Evolutionary conservation across 2,329 filamentous ascomycete species (phyloP), one percentile per base, ranked within the genome.

Genomic region (Pleurostoma richardsiae): DNA sequence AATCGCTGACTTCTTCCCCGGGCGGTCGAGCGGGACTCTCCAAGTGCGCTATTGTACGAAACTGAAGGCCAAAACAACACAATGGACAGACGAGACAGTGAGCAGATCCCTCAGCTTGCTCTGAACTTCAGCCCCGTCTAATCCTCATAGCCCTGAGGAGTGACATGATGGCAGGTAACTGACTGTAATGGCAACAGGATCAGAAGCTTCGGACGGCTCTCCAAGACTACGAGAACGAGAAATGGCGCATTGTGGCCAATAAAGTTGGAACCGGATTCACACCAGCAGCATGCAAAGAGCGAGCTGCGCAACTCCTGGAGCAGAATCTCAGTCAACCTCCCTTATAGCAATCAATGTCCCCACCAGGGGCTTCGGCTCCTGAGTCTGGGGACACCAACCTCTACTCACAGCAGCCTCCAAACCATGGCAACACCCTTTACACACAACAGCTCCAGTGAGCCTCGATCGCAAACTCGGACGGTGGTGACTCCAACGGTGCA

Each of bases 1-100:
- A 73, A 96, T 96, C 60, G 89, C 90, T 47, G 91, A 96, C 61
- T 96, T 96, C 69, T 96, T 96, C 57, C 91, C 91, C 1, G 91
- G 90, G 2, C 78, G 91, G 48, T 94, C 88, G 49, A 95, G 88
- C 41, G 91, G 91, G 19, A 96, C 91, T 30, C 70, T 96, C 51
- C 91, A 96, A 66, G 91, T 96, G 46, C 85, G 91, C 33, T 96
- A 96, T 65, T 96, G 91, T 64, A 96, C 90, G 40, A 96, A 95
- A 69, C 73, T 96, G 44, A 96, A 95, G 70, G 90, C 90, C 10
- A 96, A 96, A 72, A 91, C 88, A 38, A 95, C 88, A 10, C 82
- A 90, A 59, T 96, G 91, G 91, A 95, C 87, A 43, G 89, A 95
- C 54, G 90, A 96, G 62, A 94, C 88, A 74, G 91, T 96, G 76